phyloP scores from a whole-genome alignment of 768 basidiomycete species.

The Kwoniella botswanensis region DNA sequence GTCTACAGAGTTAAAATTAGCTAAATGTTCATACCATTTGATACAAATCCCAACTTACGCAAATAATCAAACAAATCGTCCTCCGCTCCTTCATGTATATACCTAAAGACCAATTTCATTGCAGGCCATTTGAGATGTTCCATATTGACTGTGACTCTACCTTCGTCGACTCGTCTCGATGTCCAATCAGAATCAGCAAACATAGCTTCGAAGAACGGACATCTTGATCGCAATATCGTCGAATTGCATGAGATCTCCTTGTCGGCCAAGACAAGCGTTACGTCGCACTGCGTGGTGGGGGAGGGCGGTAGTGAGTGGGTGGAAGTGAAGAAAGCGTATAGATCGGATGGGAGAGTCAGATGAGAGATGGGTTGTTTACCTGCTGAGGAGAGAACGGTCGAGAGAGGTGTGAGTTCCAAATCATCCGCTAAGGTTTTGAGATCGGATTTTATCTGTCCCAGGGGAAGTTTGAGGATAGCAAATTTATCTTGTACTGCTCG shows the following conservation, averaged over 20 bases:
- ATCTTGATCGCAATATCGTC: slow-evolving; percentile 76
- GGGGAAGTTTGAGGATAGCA: slow-evolving; percentile 38
- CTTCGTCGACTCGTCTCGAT: slow-evolving; percentile 64
- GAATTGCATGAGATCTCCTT: slow-evolving; percentile 71
- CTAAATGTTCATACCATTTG: background rate
- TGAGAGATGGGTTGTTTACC: slow-evolving; percentile 66
- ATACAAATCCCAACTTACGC: slow-evolving; percentile 61
- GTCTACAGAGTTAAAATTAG: slow-evolving; percentile 59
- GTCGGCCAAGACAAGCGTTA: slow-evolving; percentile 72
- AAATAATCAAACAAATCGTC: slow-evolving; percentile 73
- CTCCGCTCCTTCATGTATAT: slow-evolving; percentile 75
- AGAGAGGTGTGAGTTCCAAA: slow-evolving; percentile 67
- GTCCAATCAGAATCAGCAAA: slow-evolving; percentile 87
- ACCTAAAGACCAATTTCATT: slow-evolving; percentile 76
- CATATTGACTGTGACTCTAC: slow-evolving; percentile 70
- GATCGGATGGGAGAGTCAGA: slow-evolving; percentile 63
- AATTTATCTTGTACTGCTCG: slow-evolving; percentile 61
- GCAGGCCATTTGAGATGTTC: slow-evolving; percentile 73
- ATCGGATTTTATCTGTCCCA: slow-evolving; percentile 68
- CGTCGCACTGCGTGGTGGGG: slow-evolving; percentile 62
- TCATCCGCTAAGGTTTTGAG: slow-evolving; percentile 67
- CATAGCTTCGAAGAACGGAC: slow-evolving; percentile 80
- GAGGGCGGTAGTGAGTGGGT: slow-evolving; percentile 30
- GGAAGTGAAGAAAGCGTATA: slow-evolving; percentile 63
- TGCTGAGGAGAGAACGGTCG: slow-evolving; percentile 65